Conservation (phyloP, 2,329 filamentous ascomycete genomes). For the Pestalotiopsis sp. region DNA sequence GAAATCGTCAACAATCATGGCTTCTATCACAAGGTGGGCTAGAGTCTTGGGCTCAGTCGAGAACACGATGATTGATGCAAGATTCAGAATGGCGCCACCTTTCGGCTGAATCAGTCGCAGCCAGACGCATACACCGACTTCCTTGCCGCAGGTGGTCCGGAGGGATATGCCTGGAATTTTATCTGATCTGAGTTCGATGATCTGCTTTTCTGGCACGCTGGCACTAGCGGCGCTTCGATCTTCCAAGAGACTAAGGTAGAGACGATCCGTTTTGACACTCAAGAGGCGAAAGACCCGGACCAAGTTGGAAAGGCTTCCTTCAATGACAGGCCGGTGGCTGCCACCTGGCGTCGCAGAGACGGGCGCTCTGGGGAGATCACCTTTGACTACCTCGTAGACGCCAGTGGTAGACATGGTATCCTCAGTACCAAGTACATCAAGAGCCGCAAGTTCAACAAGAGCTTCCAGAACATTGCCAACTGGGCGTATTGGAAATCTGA, state of each 20-base stretch:
- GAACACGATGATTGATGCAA: not conserved
- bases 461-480: constrained; percentile 50
- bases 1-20: not conserved
- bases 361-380: constrained; percentile 39
- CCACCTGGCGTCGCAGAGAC: constrained; percentile 36
- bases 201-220: constrained; percentile 45
- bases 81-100: not conserved
- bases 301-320: constrained; percentile 14
- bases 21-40: not conserved
- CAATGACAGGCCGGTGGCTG: constrained; percentile 35
- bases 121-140: not conserved
- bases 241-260: constrained; percentile 43
- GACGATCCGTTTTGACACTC: constrained; percentile 30
- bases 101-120: not conserved
- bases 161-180: constrained; percentile 41
- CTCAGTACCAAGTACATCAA: constrained; percentile 51
- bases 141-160: not conserved
- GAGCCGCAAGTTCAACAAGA: constrained; percentile 48
- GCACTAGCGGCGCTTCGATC: constrained; percentile 37
- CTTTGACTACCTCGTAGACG: constrained; percentile 53
- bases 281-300: not conserved
- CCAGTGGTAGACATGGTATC: constrained; percentile 46
- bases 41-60: too few relatives aligned
- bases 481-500: constrained; percentile 51
- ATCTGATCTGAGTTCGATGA: constrained; percentile 49